Evolutionary conservation across 1,284 basidiomycete species (phyloP).

Genomic region (Ustanciosporium gigantosporum): DNA sequence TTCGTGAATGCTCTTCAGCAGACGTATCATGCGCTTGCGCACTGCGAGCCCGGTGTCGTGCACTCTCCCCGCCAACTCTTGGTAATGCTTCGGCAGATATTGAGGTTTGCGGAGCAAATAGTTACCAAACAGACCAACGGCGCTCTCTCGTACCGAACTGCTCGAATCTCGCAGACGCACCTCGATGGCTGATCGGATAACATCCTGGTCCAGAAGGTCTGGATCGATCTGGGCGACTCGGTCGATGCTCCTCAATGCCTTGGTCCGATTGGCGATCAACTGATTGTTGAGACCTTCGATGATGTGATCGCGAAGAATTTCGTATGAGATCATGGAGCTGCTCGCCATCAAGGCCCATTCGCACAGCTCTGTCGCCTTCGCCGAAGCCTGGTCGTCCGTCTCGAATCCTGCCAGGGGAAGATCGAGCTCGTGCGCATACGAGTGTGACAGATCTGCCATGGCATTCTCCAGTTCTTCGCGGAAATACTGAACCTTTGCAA

Average conservation of each 20-base stretch:
- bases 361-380: constrained; percentile 17
- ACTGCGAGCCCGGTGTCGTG: constrained; percentile 91
- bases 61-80: constrained; percentile 80
- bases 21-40: constrained; percentile 89
- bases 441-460: constrained; percentile 2
- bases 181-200: constrained; percentile 69
- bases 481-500: constrained; percentile 23
- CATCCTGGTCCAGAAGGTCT: constrained; percentile 32
- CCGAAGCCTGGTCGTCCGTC: constrained; percentile 16
- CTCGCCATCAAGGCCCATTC: constrained; percentile 34
- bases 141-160: constrained; percentile 89
- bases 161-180: constrained; percentile 85
- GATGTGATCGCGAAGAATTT: constrained; percentile 27
- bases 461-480: constrained; percentile 23
- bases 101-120: constrained; percentile 85
- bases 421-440: background rate
- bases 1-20: constrained; percentile 79
- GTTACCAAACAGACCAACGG: constrained; percentile 91
- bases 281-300: constrained; percentile 41
- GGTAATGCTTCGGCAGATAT: constrained; percentile 82
- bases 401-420: constrained; percentile 1
- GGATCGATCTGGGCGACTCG: constrained; percentile 41
- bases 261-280: constrained; percentile 47
- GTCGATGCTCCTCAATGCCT: constrained; percentile 50
- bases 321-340: constrained; percentile 40